Conservation (phyloP, 2,329 filamentous ascomycete genomes). For the Karstenula rhodostoma region DNA sequence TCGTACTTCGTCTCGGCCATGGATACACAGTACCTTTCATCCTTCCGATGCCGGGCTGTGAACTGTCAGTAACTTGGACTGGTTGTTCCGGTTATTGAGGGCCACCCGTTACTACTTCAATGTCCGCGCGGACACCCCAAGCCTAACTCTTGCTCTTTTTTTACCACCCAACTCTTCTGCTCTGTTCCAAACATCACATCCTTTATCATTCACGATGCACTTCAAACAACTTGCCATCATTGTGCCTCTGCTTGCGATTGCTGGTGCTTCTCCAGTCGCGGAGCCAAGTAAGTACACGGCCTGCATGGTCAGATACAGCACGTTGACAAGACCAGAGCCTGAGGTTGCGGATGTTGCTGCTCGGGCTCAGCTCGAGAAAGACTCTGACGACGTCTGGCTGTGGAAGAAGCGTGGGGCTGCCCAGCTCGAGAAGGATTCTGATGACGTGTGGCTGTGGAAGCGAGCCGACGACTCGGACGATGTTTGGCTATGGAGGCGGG, state of each 20-base stretch:
- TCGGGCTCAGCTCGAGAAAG: slow-evolving; percentile 4
- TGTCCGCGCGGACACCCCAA: not conserved
- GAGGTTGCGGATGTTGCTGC: slow-evolving; percentile 2
- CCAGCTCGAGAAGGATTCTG: slow-evolving; percentile 7
- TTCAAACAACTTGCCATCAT: slow-evolving; percentile 1
- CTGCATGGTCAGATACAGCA: not conserved
- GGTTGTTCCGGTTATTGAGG: not conserved
- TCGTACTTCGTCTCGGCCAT: not conserved
- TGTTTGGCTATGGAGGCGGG: slow-evolving; percentile 7
- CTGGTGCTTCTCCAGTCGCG: slow-evolving; percentile 4
- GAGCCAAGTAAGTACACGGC: slow-evolving; percentile 3
- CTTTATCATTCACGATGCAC: not conserved
- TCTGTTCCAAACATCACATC: not conserved
- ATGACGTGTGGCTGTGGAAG: slow-evolving; percentile 11
- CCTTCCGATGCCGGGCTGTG: not conserved
- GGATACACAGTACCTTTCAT: not conserved
- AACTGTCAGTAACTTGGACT: not conserved
- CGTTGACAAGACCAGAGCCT: slow-evolving; percentile 2
- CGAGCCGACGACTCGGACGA: slow-evolving; percentile 4
- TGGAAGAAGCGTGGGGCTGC: slow-evolving; percentile 8
- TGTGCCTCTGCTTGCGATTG: slow-evolving; percentile 4
- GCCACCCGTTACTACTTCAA: not conserved
- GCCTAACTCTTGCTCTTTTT: not conserved
- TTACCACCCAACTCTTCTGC: not conserved
- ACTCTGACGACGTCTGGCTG: slow-evolving; percentile 9